Base-by-base conservation (phyloP, 2,329 filamentous ascomycete species). In the Chaetothyriales sp. region DNA sequence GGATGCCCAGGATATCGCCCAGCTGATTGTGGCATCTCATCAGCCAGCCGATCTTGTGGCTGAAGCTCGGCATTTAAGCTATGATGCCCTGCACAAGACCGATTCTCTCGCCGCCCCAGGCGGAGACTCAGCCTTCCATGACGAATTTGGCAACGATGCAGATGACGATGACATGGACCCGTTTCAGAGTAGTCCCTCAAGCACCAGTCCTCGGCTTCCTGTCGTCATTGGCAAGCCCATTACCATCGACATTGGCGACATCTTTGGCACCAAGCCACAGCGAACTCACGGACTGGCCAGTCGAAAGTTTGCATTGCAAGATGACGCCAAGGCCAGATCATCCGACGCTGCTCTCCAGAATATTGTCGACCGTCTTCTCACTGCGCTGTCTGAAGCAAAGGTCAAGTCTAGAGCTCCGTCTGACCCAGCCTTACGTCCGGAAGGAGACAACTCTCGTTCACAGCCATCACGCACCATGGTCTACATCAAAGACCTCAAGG, bases 401-500 rank as follows among this genome's bases (percentile, higher is more conserved):
- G 33, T 40, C 10, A 40, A 40, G 15, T 15, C 33, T 13, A 40
- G 33, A 15, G 8, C 13, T 40, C 10, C 33, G 5, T 5, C 10
- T 40, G 33, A 10, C 15, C 4, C 10, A 15, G 8, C 33, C 15
- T 10, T 4, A 15, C 10, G 10, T 40, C 10, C 33, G 10, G 13
- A 40, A 40, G 33, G 33, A 40, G 33, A 40, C 10, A 15, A 15
- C 33, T 40, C 33, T 40, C 10, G 33, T 15, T 15, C 33, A 15
- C 13, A 13, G 8, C 33, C 33, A 40, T 40, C 33, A 15, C 33
- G 33, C 25, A 51, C 89, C 6, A 82, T 97, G 53, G 73, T 94
- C 43, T 87, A 87, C 60, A 70, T 95, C 10, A 80, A 85, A 63
- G 87, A 97, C 64, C 85, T 88, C 62, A 81, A 85, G 50, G 86